Base-by-base conservation (phyloP, 2,329 filamentous ascomycete species). In the Fusarium sp. region DNA sequence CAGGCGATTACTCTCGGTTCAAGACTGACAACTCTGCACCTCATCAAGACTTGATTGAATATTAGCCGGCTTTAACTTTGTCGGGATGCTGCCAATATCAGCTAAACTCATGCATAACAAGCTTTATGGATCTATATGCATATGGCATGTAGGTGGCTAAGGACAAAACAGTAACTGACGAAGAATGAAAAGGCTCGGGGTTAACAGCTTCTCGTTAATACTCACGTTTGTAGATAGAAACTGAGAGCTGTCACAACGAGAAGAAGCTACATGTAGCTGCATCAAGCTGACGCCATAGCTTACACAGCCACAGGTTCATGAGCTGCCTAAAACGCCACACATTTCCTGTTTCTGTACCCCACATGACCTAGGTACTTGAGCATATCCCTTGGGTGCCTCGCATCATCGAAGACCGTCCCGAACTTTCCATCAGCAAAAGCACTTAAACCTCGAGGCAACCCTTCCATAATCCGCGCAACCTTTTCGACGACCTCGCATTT, bases 291-390 rank as follows among this genome's bases (percentile, higher is more conserved):
- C 70, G 72, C 72, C 67, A 75, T 72, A 61, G 8, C 16, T 16
- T 60, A 65, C 70, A 64, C 69, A 38, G 69, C 73, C 65, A 65
- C 65, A 13, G 1, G 36, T 34, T 45, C 38, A 5, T 16, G 13
- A 23, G 50, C 37, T 62, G 69, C 72, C 68, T 67, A 58, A 47
- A 65, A 58, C 72, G 72, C 72, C 72, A 73, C 71, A 61, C 15
- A 20, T 30, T 56, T 50, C 61, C 52, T 13, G 20, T 30, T 44
- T 26, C 4, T 3, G 11, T 60, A 18, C 56, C 66, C 70, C 72
- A 74, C 72, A 74, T 74, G 72, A 74, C 72, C 57, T 30, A n/a
- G n/a, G n/a, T n/a, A 61, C 62, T 53, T 23, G 10, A 62, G 46
- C 51, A 15, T 44, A 58, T 67, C 69, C 57, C 53, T 60, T 20